Conservation (phyloP, 345 rosid species). For the Excoecaria cochinchinensis region DNA sequence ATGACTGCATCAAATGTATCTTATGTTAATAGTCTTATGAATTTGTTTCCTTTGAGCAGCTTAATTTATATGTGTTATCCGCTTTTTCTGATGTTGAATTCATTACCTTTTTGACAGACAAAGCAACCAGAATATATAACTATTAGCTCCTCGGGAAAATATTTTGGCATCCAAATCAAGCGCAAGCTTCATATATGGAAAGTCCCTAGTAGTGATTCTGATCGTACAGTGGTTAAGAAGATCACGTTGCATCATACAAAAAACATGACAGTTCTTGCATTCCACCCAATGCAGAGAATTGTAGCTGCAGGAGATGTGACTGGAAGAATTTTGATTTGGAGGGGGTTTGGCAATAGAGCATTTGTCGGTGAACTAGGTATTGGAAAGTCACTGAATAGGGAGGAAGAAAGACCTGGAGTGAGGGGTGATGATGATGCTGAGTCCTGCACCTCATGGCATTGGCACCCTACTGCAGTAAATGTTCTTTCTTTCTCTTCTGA, state of each 20-base stretch:
- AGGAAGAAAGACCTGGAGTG: conserved; percentile 87
- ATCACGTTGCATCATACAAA: conserved; percentile 81
- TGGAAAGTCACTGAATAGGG: conserved; percentile 28
- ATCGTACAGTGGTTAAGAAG: conserved; percentile 43
- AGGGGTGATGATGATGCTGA: conserved; percentile 91
- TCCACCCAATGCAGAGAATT: conserved; percentile 78
- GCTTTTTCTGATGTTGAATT: neutral
- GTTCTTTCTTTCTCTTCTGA: conserved; percentile 81
- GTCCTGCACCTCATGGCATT: conserved; percentile 89
- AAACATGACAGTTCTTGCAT: conserved; percentile 59
- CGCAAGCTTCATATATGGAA: conserved; percentile 68
- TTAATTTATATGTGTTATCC: neutral
- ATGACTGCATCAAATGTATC: neutral
- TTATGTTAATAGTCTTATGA: neutral
- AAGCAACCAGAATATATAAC: conserved; percentile 56
- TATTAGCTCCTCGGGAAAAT: conserved; percentile 57
- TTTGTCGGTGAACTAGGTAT: conserved; percentile 35
- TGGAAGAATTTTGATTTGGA: conserved; percentile 91
- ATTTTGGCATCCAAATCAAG: conserved; percentile 58
- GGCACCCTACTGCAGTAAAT: conserved; percentile 77
- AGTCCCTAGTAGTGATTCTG: conserved; percentile 55
- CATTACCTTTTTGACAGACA: conserved; percentile 44
- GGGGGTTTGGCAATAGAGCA: conserved; percentile 65
- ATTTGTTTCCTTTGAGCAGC: neutral
- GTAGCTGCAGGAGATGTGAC: conserved; percentile 89